Evolutionary conservation across 2,329 filamentous ascomycete genomes (phyloP), one percentile per base, ranked within the genome.

Genomic region (Xylariaceae sp.): DNA sequence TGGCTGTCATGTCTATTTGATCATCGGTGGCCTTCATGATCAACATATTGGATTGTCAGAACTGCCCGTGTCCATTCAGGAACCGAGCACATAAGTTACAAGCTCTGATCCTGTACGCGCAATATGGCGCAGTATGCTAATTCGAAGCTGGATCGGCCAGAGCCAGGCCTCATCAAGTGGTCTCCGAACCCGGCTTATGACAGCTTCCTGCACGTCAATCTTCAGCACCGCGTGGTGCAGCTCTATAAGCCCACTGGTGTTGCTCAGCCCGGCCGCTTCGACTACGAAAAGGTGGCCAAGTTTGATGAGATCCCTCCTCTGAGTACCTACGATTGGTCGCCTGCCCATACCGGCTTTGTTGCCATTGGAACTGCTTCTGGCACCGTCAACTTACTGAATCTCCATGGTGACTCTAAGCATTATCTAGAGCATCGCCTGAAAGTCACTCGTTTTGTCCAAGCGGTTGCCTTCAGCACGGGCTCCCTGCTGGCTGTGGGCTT

Each of bases 401-500:
- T 93, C 36, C 81, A 89, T 55, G 81, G 87, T 52, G 77, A 79
- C 49, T 83, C 74, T 39, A 88, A 78, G 55, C 77, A 74, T 26
- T 78, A 78, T 50, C 59, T 79, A 37, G 79, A 85, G 37, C 79
- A 89, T 45, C 78, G 79, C 16, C 76, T 89, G 35, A 88, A 87
- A 60, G 80, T 89, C 60, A 79, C 85, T 40, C 78, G 88, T 34
- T 84, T 84, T 33, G 91, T 86, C 54, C 88, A 91, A 55, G 85
- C 87, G 1, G 85, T 93, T 31, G 83, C 87, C 3, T 89, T 93
- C 65, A 91, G 82, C 56, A 81, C 78, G 3, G 73, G 72, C 4
- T 83, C 85, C 15, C 72, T 86, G 42, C 68, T 94, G 38, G 88
- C 87, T 9, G 86, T 89, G 19, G 88, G 86, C 1, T 70, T 93